Percentiles rank a stretch among this genome's conserved stretches.
Conservation (phyloP, 495 filamentous ascomycete species). For the Lindgomyces ingoldianus region DNA sequence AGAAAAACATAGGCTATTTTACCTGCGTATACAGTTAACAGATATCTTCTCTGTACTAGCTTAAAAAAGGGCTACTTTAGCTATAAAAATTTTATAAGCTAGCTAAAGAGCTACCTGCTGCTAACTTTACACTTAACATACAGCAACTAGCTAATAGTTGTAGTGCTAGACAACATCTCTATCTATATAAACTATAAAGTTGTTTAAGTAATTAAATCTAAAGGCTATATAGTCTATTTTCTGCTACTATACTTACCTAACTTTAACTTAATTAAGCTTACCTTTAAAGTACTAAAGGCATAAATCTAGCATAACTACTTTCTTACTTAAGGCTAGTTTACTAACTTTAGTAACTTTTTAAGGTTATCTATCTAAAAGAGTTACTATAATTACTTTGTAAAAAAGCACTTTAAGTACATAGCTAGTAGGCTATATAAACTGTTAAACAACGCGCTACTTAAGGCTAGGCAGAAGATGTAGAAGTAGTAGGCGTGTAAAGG, state of each 20-base stretch:
- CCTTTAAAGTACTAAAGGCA: slow-evolving; percentile 15
- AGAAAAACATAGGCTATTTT: slow-evolving; percentile 4
- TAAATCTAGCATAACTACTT: slow-evolving; percentile 1
- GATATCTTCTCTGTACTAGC: slow-evolving; percentile 6
- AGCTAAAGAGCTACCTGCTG: neutral
- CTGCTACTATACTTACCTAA: slow-evolving; percentile 30
- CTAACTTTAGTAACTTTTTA: slow-evolving; percentile 3
- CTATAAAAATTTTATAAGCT: slow-evolving; percentile 7
- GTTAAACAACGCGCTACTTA: neutral
- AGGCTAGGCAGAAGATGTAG: neutral
- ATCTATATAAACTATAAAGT: slow-evolving; percentile 9
- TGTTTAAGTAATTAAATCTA: neutral
- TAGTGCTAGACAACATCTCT: slow-evolving; percentile 8
- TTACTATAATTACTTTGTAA: neutral
- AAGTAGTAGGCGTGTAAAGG: neutral
- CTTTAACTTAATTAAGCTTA: slow-evolving; percentile 44
- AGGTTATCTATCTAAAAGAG: neutral
- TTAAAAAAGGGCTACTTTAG: slow-evolving; percentile 2
- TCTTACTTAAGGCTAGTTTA: neutral
- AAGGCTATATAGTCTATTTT: neutral
- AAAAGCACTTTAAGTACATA: slow-evolving; percentile 1
- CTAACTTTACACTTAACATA: neutral
- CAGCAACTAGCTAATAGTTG: neutral
- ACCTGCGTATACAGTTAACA: slow-evolving; percentile 7
- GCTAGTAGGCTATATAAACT: neutral